Percentiles rank a stretch among this genome's conserved stretches.
phyloP scores from a whole-genome alignment of 352 stramenopile genomes.

The Globisporangium emineosum region DNA sequence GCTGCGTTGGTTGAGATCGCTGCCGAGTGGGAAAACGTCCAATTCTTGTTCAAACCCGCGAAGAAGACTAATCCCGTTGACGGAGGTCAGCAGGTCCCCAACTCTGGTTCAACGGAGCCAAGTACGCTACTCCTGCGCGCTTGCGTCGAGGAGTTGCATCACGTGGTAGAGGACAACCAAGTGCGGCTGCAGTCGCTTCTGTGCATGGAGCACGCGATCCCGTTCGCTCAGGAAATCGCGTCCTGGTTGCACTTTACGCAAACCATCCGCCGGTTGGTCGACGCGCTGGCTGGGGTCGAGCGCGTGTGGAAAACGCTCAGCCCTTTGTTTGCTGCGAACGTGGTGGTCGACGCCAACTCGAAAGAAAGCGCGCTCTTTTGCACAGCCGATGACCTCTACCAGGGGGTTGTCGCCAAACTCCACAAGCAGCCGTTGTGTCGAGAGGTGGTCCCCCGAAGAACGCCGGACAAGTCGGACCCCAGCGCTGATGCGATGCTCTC shows the following conservation, averaged over 20 bases:
- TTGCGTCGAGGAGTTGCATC: slow-evolving; percentile 39
- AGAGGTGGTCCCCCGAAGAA: slow-evolving; percentile 27
- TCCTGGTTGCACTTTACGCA: slow-evolving; percentile 49
- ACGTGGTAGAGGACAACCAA: slow-evolving; percentile 61
- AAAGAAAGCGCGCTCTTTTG: slow-evolving; percentile 44
- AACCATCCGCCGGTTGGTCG: slow-evolving; percentile 33
- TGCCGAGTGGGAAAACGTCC: slow-evolving; percentile 42
- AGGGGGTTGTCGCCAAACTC: slow-evolving; percentile 24
- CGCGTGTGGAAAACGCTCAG: slow-evolving; percentile 45
- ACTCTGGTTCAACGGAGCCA: neutral
- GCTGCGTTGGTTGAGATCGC: slow-evolving; percentile 39
- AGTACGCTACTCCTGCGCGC: slow-evolving; percentile 27
- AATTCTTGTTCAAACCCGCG: slow-evolving; percentile 42
- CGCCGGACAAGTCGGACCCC: neutral
- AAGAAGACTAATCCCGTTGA: neutral
- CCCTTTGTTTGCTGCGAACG: slow-evolving; percentile 47
- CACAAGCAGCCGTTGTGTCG: slow-evolving; percentile 30
- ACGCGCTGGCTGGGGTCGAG: slow-evolving; percentile 40
- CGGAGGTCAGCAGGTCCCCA: neutral
- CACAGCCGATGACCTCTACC: slow-evolving; percentile 41
- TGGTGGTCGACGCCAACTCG: slow-evolving; percentile 41
- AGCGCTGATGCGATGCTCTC: slow-evolving; percentile 20
- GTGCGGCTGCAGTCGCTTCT: slow-evolving; percentile 47
- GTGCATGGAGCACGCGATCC: slow-evolving; percentile 37
- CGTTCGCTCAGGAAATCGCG: slow-evolving; percentile 43